These are phyloP conservation scores for Scutellaria galericulata DNA, from an alignment of 257 asterid species.

Conservation along the genomic window DNA sequence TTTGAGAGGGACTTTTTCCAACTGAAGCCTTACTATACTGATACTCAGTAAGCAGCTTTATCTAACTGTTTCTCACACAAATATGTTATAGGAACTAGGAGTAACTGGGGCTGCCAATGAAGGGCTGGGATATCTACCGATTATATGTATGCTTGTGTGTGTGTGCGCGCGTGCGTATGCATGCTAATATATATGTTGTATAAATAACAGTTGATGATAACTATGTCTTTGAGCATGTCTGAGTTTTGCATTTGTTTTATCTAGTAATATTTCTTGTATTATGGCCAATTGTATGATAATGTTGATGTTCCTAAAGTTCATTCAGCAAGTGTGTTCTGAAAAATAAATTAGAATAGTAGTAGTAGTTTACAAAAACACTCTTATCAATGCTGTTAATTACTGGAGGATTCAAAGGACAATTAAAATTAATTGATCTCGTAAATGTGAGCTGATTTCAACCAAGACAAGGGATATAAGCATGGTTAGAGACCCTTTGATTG, in stretches of 20 bases:
- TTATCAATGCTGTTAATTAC: background rate
- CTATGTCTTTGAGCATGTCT: background rate
- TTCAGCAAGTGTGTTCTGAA: too few species aligned
- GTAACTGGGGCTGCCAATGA: background rate
- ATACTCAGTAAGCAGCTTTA: conserved; percentile 66
- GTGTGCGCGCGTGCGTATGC: background rate
- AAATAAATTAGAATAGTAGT: background rate
- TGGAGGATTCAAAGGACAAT: too few species aligned
- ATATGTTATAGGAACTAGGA: background rate
- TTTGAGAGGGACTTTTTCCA: conserved; percentile 96
- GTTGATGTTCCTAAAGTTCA: background rate
- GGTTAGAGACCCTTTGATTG: too few species aligned
- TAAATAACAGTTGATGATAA: background rate
- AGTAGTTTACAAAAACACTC: background rate
- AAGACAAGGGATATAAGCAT: background rate
- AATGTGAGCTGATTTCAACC: background rate
- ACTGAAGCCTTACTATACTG: conserved; percentile 92
- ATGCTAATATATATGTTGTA: background rate
- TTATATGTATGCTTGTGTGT: too few species aligned
- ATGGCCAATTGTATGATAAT: background rate
- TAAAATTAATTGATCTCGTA: background rate
- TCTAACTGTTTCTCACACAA: background rate
- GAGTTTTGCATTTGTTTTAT: background rate
- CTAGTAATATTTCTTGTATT: background rate
- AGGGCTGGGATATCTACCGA: background rate